Evolutionary conservation across 371 early-diverging fungal species (phyloP).

Genomic region (Mycotypha africana): DNA sequence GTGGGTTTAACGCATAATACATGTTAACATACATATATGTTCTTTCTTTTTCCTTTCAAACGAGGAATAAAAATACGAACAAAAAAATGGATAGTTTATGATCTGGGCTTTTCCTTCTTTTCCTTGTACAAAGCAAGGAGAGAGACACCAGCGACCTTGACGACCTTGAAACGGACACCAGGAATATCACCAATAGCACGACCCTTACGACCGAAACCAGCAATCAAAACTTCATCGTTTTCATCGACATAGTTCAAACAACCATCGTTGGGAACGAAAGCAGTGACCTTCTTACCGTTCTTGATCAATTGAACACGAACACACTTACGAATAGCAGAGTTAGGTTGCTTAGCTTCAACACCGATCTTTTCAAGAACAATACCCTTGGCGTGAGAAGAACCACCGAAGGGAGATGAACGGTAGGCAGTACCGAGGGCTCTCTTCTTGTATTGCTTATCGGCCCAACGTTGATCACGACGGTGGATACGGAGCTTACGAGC

Average conservation of each 20-base stretch:
- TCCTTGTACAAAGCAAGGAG: constrained; percentile 99
- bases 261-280: constrained; percentile 99
- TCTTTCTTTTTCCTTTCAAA: no score
- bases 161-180: constrained; percentile 99
- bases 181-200: constrained; percentile 99
- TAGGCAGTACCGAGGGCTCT: constrained; percentile 97
- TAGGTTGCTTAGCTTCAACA: constrained; percentile 99
- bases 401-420: constrained; percentile 97
- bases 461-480: constrained; percentile 98
- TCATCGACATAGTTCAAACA: constrained; percentile 98
- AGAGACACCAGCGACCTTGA: constrained; percentile 99
- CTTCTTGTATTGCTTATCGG: constrained; percentile 98
- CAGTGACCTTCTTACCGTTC: constrained; percentile 99
- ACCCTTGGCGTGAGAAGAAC: constrained; percentile 99
- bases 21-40: no score
- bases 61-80: no score
- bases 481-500: constrained; percentile 97
- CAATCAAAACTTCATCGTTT: constrained; percentile 96
- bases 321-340: constrained; percentile 99
- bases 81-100: constrained; percentile 51
- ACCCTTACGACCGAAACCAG: constrained; percentile 94
- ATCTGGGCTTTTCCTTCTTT: constrained; percentile 99
- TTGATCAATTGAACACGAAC: constrained; percentile 99
- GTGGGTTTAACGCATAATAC: no score
- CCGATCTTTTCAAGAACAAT: constrained; percentile 99